These are phyloP conservation scores for Kalanchoe fedtschenkoi DNA, from an alignment of 164 flowering plant species.

Conservation along the genomic window DNA sequence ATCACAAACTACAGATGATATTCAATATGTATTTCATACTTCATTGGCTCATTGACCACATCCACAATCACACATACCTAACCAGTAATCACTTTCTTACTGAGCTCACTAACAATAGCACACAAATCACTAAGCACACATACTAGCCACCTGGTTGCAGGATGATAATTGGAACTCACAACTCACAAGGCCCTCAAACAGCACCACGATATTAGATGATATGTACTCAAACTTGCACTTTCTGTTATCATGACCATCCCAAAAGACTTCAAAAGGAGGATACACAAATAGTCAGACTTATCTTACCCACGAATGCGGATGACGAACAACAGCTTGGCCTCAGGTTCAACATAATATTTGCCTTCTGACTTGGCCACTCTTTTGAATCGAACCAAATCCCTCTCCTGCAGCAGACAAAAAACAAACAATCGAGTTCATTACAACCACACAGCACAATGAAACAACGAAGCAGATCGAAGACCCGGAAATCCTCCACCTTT, in stretches of 20 bases:
- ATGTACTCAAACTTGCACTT: too few species aligned
- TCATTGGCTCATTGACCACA: neutral
- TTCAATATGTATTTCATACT: too few species aligned
- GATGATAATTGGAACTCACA: too few species aligned
- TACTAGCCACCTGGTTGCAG: too few species aligned
- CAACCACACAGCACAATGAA: neutral
- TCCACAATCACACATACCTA: neutral
- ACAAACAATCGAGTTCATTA: neutral
- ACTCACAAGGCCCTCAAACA: too few species aligned
- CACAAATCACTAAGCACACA: too few species aligned
- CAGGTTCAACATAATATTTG: slow-evolving; percentile 6
- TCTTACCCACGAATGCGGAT: slow-evolving; percentile 72
- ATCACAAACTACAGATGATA: neutral
- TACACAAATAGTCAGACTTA: neutral
- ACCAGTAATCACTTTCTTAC: neutral
- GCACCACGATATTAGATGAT: too few species aligned
- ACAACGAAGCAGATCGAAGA: neutral
- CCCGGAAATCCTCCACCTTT: slow-evolving; percentile 24
- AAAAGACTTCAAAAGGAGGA: neutral
- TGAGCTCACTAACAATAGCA: too few species aligned
- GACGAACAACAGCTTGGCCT: slow-evolving; percentile 52
- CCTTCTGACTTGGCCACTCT: neutral
- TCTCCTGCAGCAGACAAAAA: slow-evolving; percentile 19
- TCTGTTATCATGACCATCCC: too few species aligned
- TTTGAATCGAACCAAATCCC: slow-evolving; percentile 4